A percentile compares a stretch with the other conserved stretches of the same genome.
These are phyloP conservation scores for Metschnikowia cubensis DNA, from an alignment of 805 yeast species.

Conservation along the genomic window DNA sequence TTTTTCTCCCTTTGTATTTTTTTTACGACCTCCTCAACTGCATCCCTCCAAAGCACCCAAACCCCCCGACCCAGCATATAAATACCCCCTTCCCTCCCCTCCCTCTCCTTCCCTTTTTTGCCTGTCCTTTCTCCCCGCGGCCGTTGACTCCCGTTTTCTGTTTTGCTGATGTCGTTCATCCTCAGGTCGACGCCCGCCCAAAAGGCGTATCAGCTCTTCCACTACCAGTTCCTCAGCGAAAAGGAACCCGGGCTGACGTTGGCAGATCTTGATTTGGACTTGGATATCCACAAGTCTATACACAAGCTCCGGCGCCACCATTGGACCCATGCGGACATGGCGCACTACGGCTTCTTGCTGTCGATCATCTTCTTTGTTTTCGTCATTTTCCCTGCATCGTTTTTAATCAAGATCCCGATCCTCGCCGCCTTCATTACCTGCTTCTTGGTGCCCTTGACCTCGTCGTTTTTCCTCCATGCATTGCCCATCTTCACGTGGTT, in stretches of 20 bases:
- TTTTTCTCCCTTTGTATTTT: neutral
- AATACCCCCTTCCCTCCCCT: neutral
- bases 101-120: too few species aligned
- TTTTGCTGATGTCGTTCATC: slow-evolving; percentile 6
- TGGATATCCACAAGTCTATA: slow-evolving; percentile 42
- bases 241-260: slow-evolving; percentile 46
- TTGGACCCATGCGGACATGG: slow-evolving; percentile 46
- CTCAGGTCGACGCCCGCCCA: slow-evolving; percentile 28
- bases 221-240: slow-evolving; percentile 51
- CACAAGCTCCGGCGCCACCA: slow-evolving; percentile 39
- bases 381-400: slow-evolving; percentile 51
- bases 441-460: slow-evolving; percentile 64
- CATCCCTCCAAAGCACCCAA: neutral
- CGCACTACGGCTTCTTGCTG: slow-evolving; percentile 48
- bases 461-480: slow-evolving; percentile 80
- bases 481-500: slow-evolving; percentile 86
- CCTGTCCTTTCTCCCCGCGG: too few species aligned
- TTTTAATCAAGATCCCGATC: slow-evolving; percentile 40
- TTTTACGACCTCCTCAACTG: neutral
- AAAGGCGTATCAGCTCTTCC: slow-evolving; percentile 41
- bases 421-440: slow-evolving; percentile 42
- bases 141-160: neutral
- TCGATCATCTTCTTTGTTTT: slow-evolving; percentile 57
- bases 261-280: slow-evolving; percentile 49
- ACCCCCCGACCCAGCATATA: too few species aligned